phyloP scores from a whole-genome alignment of 768 basidiomycete genomes.

The Megacollybia marginata region DNA sequence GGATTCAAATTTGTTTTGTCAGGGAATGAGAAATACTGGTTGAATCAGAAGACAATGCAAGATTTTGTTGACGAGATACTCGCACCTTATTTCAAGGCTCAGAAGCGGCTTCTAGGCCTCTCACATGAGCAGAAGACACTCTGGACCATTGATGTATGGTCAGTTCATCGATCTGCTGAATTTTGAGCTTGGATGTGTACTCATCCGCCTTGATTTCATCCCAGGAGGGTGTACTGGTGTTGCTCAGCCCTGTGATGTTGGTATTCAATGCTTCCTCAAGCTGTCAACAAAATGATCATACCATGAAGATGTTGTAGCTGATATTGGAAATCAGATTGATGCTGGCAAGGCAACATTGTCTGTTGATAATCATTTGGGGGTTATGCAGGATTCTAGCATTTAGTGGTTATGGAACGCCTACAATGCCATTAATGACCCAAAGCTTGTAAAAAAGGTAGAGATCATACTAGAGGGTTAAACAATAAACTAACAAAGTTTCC shows the following conservation, averaged over 20 bases:
- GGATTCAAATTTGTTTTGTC: constrained; percentile 16
- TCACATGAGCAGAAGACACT: constrained; percentile 5
- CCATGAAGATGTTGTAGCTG: constrained; percentile 8
- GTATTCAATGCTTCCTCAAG: constrained; percentile 1
- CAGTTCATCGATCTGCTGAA: no score
- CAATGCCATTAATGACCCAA: constrained; percentile 10
- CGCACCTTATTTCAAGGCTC: constrained; percentile 12
- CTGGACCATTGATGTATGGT: no score
- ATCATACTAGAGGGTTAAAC: not conserved
- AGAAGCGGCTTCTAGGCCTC: constrained; percentile 7
- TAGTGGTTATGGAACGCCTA: constrained; percentile 12
- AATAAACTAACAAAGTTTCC: not conserved
- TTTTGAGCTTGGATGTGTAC: constrained; percentile 19
- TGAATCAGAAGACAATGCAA: no score
- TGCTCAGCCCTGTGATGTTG: constrained; percentile 13
- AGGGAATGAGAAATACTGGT: constrained; percentile 19
- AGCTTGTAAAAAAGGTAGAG: constrained; percentile 14
- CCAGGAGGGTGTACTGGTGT: constrained; percentile 13
- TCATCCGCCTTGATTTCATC: constrained; percentile 7
- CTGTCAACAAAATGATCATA: not conserved
- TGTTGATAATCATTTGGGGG: constrained; percentile 8
- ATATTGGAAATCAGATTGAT: constrained; percentile 9
- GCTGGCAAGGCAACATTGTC: not conserved
- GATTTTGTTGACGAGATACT: no score
- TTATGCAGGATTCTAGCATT: constrained; percentile 8